Conservation (phyloP, 345 rosid genomes). For the Populus nigra region DNA sequence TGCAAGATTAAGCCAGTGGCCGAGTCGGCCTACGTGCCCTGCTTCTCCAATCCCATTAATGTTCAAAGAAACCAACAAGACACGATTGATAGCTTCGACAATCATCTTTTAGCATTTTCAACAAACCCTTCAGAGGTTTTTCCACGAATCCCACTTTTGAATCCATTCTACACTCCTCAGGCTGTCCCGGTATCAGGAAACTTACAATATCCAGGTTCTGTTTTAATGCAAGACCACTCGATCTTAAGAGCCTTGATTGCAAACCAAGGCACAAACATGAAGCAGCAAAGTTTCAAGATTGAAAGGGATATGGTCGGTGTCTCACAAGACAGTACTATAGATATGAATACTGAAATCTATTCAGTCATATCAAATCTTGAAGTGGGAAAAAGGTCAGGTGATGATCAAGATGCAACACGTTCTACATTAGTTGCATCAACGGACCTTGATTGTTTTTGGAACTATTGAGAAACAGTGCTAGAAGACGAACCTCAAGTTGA, state of each 20-base stretch:
- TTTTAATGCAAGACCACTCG: slow-evolving; percentile 45
- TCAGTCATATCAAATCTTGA: slow-evolving; percentile 48
- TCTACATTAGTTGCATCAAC: slow-evolving; percentile 42
- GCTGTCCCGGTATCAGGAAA: slow-evolving; percentile 23
- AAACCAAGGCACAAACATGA: slow-evolving; percentile 32
- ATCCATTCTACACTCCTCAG: slow-evolving; percentile 37
- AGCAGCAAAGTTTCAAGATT: slow-evolving; percentile 34
- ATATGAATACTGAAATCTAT: slow-evolving; percentile 55
- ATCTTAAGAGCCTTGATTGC: slow-evolving; percentile 49
- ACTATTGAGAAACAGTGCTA: slow-evolving; percentile 34
- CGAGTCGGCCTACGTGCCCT: slow-evolving; percentile 62
- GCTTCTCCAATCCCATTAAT: slow-evolving; percentile 61
- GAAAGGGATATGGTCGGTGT: slow-evolving; percentile 41
- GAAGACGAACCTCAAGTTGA: background rate
- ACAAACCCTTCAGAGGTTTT: slow-evolving; percentile 17
- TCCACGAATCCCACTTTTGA: slow-evolving; percentile 35
- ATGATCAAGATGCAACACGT: slow-evolving; percentile 50
- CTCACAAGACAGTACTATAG: slow-evolving; percentile 59
- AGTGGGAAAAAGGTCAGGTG: slow-evolving; percentile 39
- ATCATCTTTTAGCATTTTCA: slow-evolving; percentile 28
- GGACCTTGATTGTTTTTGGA: slow-evolving; percentile 66
- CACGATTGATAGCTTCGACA: slow-evolving; percentile 34
- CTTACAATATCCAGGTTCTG: slow-evolving; percentile 34
- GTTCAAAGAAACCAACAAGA: slow-evolving; percentile 39
- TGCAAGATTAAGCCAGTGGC: slow-evolving; percentile 23